A percentile compares a stretch with the other conserved stretches of the same genome.
These are phyloP conservation scores for Pythium graminicola DNA, from an alignment of 352 stramenopile species.

Conservation along the genomic window DNA sequence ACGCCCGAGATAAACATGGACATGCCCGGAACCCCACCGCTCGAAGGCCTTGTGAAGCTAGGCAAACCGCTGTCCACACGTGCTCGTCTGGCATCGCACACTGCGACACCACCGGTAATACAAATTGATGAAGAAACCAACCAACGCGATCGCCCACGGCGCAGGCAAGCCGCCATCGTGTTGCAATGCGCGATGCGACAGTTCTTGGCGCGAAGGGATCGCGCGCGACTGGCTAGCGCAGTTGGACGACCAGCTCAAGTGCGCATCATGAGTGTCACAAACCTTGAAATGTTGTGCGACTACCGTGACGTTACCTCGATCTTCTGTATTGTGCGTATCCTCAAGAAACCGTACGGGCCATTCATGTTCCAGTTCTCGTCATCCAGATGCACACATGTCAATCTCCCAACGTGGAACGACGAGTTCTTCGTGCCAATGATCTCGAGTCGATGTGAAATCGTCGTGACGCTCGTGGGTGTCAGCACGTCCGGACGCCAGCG, in stretches of 20 bases:
- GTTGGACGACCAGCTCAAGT: slow-evolving; percentile 60
- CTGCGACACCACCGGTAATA: slow-evolving; percentile 5
- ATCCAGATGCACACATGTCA: slow-evolving; percentile 42
- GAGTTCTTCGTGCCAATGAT: slow-evolving; percentile 74
- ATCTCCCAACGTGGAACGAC: slow-evolving; percentile 53
- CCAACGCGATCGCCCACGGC: slow-evolving; percentile 31
- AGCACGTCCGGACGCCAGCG: slow-evolving; percentile 42
- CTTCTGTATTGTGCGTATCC: slow-evolving; percentile 72
- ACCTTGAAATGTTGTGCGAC: slow-evolving; percentile 71
- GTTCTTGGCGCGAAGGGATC: slow-evolving; percentile 32
- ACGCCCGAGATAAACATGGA: slow-evolving; percentile 17
- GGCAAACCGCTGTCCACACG: not conserved
- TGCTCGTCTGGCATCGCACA: not conserved
- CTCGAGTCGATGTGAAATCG: slow-evolving; percentile 75
- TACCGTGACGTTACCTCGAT: slow-evolving; percentile 58
- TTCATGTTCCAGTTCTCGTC: slow-evolving; percentile 86
- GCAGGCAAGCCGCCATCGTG: slow-evolving; percentile 26
- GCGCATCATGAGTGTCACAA: slow-evolving; percentile 33
- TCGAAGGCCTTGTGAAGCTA: slow-evolving; percentile 8
- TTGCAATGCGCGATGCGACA: slow-evolving; percentile 32
- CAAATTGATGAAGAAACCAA: slow-evolving; percentile 24
- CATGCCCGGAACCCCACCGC: slow-evolving; percentile 63
- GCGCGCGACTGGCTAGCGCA: slow-evolving; percentile 29
- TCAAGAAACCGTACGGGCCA: slow-evolving; percentile 81
- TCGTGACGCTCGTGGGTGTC: slow-evolving; percentile 68